Conservation (phyloP, 352 stramenopile genomes). For the Phytophthora cajani region DNA sequence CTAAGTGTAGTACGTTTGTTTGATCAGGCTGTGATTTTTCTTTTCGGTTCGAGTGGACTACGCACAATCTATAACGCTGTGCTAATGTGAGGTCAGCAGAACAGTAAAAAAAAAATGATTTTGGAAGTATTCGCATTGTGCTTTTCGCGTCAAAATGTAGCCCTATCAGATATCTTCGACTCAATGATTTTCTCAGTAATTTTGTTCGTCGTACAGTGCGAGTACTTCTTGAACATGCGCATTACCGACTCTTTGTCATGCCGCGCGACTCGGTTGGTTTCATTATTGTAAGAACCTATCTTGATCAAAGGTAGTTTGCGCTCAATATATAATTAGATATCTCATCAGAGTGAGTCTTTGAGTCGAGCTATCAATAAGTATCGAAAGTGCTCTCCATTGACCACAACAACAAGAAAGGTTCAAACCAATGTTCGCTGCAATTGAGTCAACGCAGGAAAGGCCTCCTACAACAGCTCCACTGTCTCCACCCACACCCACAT, state of each 20-base stretch:
- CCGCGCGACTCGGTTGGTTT: no score
- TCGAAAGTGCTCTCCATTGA: background rate
- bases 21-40: constrained; percentile 26
- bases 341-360: background rate
- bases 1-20: background rate
- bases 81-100: no score
- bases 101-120: no score
- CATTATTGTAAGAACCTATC: no score
- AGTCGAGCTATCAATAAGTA: background rate
- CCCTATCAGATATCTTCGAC: no score
- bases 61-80: background rate
- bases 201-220: no score
- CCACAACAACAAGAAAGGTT: background rate
- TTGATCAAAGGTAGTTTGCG: no score
- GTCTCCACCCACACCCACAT: background rate
- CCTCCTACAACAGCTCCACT: background rate
- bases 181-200: no score
- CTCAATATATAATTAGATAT: background rate
- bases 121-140: no score
- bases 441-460: background rate
- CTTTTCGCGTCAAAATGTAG: no score
- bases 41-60: constrained; percentile 23
- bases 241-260: no score
- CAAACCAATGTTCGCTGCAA: background rate
- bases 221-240: no score